These are phyloP conservation scores for Vaccinium darrowii DNA, from an alignment of 148 eudicot species.

Conservation along the genomic window DNA sequence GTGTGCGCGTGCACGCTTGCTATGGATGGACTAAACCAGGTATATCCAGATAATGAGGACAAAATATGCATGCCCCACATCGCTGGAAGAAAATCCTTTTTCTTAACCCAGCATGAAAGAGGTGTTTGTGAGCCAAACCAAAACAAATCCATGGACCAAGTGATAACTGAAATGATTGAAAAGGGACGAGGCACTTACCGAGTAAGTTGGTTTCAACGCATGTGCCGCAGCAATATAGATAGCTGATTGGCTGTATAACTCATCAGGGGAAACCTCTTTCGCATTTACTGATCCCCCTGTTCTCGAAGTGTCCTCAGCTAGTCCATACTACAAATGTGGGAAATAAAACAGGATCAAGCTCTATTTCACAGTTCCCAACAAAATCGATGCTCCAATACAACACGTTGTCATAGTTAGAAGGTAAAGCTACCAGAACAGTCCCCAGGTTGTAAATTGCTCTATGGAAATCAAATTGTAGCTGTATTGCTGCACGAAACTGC, in stretches of 20 bases:
- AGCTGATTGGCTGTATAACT: slow-evolving; percentile 83
- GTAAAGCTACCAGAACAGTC: slow-evolving; percentile 79
- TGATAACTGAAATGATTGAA: background rate
- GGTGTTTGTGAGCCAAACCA: slow-evolving; percentile 1
- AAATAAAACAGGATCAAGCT: slow-evolving; percentile 1
- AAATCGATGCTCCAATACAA: slow-evolving; percentile 9
- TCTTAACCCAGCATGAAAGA: background rate
- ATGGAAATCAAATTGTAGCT: slow-evolving; percentile 92
- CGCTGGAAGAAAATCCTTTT: background rate
- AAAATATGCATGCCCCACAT: background rate
- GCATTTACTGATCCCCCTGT: slow-evolving; percentile 44
- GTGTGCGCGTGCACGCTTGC: background rate
- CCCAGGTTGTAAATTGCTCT: slow-evolving; percentile 98
- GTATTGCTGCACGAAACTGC: slow-evolving; percentile 94
- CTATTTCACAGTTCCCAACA: background rate
- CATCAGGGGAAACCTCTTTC: slow-evolving; percentile 70
- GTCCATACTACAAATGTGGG: slow-evolving; percentile 69
- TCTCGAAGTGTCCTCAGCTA: slow-evolving; percentile 94
- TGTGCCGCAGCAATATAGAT: slow-evolving; percentile 96
- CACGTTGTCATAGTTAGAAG: background rate
- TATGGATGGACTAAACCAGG: slow-evolving; percentile 6
- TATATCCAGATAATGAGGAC: background rate
- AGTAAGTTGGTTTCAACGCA: slow-evolving; percentile 84
- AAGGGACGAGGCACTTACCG: slow-evolving; percentile 39
- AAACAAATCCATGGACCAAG: background rate